Percentiles rank a stretch among this genome's conserved stretches.
Evolutionary conservation across 108 stramenopile species (phyloP).

Genomic region (Discostella pseudostelligera): DNA sequence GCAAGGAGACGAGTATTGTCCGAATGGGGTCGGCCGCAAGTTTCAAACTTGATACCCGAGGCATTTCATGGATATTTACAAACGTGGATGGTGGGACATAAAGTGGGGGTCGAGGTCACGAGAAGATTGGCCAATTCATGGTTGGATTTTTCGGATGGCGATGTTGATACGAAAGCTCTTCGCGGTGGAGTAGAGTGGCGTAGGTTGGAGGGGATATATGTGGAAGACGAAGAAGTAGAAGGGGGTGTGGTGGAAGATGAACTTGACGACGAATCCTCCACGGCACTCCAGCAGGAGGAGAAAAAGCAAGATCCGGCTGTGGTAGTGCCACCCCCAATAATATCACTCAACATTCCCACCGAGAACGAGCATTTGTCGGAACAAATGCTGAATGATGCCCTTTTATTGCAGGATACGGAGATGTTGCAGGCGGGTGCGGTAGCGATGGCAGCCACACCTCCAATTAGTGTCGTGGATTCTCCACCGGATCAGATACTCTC

Average conservation of each 20-base stretch:
- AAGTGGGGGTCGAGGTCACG: neutral
- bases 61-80: constrained; percentile 14
- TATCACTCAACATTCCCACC: constrained; percentile 62
- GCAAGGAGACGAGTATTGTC: constrained; percentile 26
- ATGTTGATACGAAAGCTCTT: neutral
- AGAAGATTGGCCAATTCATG: neutral
- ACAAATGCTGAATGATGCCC: constrained; percentile 56
- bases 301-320: constrained; percentile 17
- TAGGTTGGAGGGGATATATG: no score
- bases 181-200: constrained; percentile 5
- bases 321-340: constrained; percentile 27
- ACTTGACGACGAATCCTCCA: constrained; percentile 3
- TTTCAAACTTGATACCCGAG: constrained; percentile 5
- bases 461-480: neutral
- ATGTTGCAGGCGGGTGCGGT: neutral
- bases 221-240: constrained; percentile 6
- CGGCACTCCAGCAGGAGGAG: constrained; percentile 4
- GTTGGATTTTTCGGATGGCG: neutral
- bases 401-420: constrained; percentile 58
- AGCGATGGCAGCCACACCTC: neutral
- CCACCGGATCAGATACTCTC: neutral
- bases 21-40: constrained; percentile 24
- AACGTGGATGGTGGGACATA: neutral
- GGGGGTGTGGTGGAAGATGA: constrained; percentile 3
- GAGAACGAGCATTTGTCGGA: constrained; percentile 58